phyloP scores from a whole-genome alignment of 371 early-diverging fungal genomes.

The Neoconidiobolus thromboides region DNA sequence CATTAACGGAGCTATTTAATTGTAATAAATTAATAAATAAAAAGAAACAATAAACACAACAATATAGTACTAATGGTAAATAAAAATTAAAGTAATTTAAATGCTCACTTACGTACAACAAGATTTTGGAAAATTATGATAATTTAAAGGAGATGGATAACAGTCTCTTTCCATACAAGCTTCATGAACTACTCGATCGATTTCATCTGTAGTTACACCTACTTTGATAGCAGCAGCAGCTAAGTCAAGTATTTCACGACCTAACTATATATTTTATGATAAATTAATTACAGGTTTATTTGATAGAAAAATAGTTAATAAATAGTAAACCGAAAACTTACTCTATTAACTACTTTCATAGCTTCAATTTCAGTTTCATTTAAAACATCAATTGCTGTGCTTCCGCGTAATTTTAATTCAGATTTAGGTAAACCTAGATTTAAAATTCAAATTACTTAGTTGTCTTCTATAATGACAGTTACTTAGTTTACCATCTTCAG shows the following conservation, averaged over 20 bases:
- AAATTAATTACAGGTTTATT: no score
- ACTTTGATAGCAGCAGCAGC: slow-evolving; percentile 54
- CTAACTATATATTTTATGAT: slow-evolving; percentile 24
- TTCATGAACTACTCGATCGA: slow-evolving; percentile 67
- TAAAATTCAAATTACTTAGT: neutral
- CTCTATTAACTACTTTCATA: slow-evolving; percentile 60
- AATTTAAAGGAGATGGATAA: slow-evolving; percentile 92
- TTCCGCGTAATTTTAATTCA: slow-evolving; percentile 39
- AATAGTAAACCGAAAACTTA: slow-evolving; percentile 12
- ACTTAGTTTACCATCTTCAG: slow-evolving; percentile 24
- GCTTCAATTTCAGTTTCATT: slow-evolving; percentile 48
- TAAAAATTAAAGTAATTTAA: no score
- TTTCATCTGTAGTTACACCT: slow-evolving; percentile 79
- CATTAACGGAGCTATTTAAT: slow-evolving; percentile 24
- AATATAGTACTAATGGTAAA: no score
- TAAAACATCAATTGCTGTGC: slow-evolving; percentile 42
- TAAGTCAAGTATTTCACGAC: slow-evolving; percentile 68
- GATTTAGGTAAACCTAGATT: slow-evolving; percentile 36
- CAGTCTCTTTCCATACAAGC: slow-evolving; percentile 64
- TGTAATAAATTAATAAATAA: no score
- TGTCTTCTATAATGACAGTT: neutral
- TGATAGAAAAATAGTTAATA: neutral
- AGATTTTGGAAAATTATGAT: slow-evolving; percentile 78
- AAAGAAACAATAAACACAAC: no score
- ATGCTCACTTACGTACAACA: slow-evolving; percentile 39